Evolutionary conservation across 176 grass and related monocot species (phyloP).

Genomic region (Themeda triandra): DNA sequence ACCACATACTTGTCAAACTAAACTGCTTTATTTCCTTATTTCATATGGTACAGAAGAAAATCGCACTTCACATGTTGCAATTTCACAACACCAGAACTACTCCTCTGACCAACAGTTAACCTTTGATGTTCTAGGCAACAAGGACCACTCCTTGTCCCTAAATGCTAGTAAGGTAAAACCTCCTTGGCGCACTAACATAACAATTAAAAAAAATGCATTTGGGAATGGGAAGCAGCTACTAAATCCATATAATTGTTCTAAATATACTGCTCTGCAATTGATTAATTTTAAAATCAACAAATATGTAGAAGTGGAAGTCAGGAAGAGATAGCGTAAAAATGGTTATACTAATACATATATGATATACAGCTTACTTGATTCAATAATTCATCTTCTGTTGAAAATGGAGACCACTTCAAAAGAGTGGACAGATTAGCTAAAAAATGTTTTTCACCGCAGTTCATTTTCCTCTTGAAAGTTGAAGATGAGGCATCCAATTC

Average conservation of each 20-base stretch:
- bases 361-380: constrained; percentile 44
- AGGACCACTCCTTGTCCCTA: not conserved
- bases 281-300: constrained; percentile 1
- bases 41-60: not conserved
- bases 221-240: not conserved
- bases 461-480: constrained; percentile 41
- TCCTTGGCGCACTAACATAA: not conserved
- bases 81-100: not conserved
- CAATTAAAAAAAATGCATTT: not conserved
- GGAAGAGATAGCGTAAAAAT: not conserved
- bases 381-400: constrained; percentile 58
- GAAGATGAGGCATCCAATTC: constrained; percentile 45
- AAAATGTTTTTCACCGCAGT: constrained; percentile 46
- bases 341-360: not conserved
- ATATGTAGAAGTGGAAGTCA: not conserved
- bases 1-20: not conserved
- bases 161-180: not conserved
- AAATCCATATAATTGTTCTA: not conserved
- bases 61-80: not conserved
- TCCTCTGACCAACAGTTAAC: not conserved
- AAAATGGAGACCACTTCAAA: constrained; percentile 69
- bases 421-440: constrained; percentile 59
- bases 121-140: not conserved
- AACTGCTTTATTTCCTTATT: not conserved
- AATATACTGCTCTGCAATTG: not conserved